phyloP scores from a whole-genome alignment of 805 yeast genomes.

The Candida cerambycidarum region DNA sequence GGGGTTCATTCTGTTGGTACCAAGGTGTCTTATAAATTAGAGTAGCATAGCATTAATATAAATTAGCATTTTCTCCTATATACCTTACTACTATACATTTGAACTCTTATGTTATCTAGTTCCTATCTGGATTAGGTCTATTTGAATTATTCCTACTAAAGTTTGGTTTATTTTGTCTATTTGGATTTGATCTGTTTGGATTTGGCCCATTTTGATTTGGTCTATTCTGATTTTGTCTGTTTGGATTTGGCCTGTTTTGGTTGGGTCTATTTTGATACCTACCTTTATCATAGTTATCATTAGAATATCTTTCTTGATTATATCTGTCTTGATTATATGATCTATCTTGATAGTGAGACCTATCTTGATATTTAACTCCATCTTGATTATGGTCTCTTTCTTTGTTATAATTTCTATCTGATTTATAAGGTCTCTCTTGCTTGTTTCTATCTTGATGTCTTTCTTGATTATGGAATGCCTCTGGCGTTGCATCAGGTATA shows the following conservation, averaged over 20 bases:
- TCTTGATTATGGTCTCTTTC: neutral
- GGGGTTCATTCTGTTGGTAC: slow-evolving; percentile 70
- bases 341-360: neutral
- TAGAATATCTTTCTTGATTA: neutral
- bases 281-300: neutral
- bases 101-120: neutral
- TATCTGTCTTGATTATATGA: neutral
- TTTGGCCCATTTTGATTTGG: neutral
- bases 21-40: slow-evolving; percentile 57
- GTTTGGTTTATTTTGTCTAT: neutral
- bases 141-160: neutral
- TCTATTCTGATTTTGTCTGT: neutral
- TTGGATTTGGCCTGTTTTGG: neutral
- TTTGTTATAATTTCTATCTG: neutral
- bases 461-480: too few relatives aligned
- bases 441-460: too few relatives aligned
- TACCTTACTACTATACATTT: neutral
- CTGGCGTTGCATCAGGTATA: too few relatives aligned
- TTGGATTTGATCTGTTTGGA: neutral
- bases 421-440: neutral
- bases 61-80: neutral
- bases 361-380: neutral
- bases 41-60: slow-evolving; percentile 12
- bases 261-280: neutral
- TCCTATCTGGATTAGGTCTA: neutral